Base-by-base conservation (phyloP, 2,329 filamentous ascomycete species). In the Ophiosphaerella narmari region DNA sequence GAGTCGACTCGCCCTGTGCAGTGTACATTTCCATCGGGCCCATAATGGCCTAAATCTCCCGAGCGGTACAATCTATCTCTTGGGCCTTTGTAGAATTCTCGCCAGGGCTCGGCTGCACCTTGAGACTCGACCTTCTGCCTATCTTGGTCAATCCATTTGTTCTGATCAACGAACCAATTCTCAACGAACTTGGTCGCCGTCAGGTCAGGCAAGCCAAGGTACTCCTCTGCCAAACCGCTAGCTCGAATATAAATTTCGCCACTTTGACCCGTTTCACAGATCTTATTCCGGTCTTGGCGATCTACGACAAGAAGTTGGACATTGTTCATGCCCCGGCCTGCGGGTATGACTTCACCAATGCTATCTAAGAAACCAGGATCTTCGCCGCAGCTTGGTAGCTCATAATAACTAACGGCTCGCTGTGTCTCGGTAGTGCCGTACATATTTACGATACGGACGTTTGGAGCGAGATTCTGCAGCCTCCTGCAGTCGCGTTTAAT, bases 361-460 rank as follows among this genome's bases (percentile, higher is more conserved):
- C 76, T 79, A 52, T 88, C 85, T 29, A 90, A 73, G 62, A 80
- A 86, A 18, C 78, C 74, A 1, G 89, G 83, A 46, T 91, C 82
- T 52, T 85, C 80, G 9, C 78, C 82, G 24, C 79, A 77, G 65
- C 83, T 87, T 1, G 86, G 86, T 13, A 96, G 85, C 64, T 93
- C 84, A 69, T 85, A 96, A 76, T 89, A 97, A 59, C 86, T 90
- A 36, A 96, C 91, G 3, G 87, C 85, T 60, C 91, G 80, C 66
- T 89, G 85, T 0, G 89, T 93, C 72, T 96, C 91, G 0, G 91
- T 96, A 0, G 91, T 91, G 36, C 92, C 91, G 67, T 91, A 95
- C 85, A 93, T 89, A 74, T 92, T 93, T 58, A 91, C 81, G 53
- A 96, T 91, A 54, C 81, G 81, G 51, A 85, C 85, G 55, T 93